Conservation (phyloP, 2,329 filamentous ascomycete species). For the Myrmaecium sp. region DNA sequence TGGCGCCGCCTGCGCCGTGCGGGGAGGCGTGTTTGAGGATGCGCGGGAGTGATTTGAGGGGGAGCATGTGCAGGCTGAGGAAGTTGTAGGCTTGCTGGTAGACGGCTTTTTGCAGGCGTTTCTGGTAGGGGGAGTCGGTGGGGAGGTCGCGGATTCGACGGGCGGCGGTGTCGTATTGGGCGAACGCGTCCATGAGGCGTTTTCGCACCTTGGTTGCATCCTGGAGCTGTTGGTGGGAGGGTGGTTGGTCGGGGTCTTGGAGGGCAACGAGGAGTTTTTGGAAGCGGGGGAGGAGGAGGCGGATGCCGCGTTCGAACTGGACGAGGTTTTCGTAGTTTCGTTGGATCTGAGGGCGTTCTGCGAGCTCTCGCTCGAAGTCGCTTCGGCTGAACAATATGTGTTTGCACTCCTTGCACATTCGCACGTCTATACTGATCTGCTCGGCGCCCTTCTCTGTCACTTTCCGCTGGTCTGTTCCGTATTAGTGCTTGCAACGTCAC, state of each 20-base stretch:
- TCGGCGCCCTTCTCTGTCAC: constrained; percentile 26
- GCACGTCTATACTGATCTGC: constrained; percentile 58
- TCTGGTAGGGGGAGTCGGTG: constrained; percentile 54
- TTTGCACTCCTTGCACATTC: constrained; percentile 85
- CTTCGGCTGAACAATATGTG: constrained; percentile 52
- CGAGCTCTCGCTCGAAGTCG: constrained; percentile 58
- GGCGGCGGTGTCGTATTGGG: constrained; percentile 71
- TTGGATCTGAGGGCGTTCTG: constrained; percentile 54
- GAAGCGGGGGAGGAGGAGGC: constrained; percentile 64
- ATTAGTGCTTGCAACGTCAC: constrained; percentile 1
- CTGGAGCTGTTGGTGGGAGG: constrained; percentile 52
- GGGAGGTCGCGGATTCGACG: constrained; percentile 65
- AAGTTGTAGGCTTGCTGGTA: constrained; percentile 71
- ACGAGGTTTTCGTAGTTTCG: constrained; percentile 67
- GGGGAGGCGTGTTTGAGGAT: constrained; percentile 38
- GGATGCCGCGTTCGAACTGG: constrained; percentile 79
- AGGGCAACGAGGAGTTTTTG: constrained; percentile 58
- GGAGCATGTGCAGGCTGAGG: constrained; percentile 78
- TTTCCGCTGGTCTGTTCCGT: no score
- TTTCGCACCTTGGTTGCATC: constrained; percentile 85
- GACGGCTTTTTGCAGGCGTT: constrained; percentile 61
- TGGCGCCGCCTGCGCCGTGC: constrained; percentile 18
- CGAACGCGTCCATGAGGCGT: constrained; percentile 72
- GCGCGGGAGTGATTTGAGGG: constrained; percentile 41
- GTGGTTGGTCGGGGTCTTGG: constrained; percentile 53